A percentile compares a stretch with the other conserved stretches of the same genome.
Evolutionary conservation across 2,329 filamentous ascomycete species (phyloP).

Genomic region (Ophiostoma triangulosporum): DNA sequence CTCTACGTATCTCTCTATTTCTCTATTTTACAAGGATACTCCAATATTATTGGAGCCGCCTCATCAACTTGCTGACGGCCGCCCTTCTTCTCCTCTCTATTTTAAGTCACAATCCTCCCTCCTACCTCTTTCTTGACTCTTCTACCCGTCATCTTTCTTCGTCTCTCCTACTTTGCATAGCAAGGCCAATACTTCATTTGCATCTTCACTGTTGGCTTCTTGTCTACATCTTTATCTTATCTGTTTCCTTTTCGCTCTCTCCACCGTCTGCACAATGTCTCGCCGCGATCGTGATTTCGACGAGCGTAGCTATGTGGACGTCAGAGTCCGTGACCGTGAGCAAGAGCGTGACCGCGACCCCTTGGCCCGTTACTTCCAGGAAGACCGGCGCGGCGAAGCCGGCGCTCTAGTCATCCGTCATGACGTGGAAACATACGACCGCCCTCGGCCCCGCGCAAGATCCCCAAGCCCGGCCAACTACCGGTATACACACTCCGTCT

Average conservation of each 20-base stretch:
- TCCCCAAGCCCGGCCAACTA: slow-evolving; percentile 28
- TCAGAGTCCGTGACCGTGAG: slow-evolving; percentile 26
- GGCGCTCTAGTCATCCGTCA: slow-evolving; percentile 41
- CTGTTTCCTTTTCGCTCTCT: neutral
- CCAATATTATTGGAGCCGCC: neutral
- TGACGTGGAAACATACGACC: slow-evolving; percentile 41
- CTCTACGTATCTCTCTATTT: neutral
- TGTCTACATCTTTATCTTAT: neutral
- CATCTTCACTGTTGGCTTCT: neutral
- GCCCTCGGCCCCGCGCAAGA: slow-evolving; percentile 27
- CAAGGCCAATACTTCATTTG: neutral
- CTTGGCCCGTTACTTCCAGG: slow-evolving; percentile 37
- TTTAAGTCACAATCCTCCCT: neutral
- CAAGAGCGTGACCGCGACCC: slow-evolving; percentile 29
- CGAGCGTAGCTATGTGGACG: slow-evolving; percentile 12
- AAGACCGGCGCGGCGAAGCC: slow-evolving; percentile 31
- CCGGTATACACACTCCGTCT: slow-evolving; percentile 23
- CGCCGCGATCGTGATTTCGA: slow-evolving; percentile 10
- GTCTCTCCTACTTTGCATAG: neutral
- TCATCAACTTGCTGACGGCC: neutral
- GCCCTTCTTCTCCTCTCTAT: neutral
- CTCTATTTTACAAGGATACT: neutral
- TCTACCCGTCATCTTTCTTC: neutral
- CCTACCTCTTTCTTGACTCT: neutral
- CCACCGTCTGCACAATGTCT: slow-evolving; percentile 4